phyloP scores from a whole-genome alignment of 805 yeast genomes.

The Candida multigemmis region DNA sequence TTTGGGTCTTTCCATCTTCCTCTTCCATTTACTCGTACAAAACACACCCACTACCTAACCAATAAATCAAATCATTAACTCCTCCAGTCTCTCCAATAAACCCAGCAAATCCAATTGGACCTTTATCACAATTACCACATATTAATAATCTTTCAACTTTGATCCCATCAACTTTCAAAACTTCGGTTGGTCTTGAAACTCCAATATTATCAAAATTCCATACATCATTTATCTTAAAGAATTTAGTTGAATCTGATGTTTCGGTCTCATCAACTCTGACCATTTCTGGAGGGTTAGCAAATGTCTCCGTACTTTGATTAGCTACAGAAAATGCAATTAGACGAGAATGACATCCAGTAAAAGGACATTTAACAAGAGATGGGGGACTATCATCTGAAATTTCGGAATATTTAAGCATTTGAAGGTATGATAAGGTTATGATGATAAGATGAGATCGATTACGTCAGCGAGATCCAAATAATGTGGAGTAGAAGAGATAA shows the following conservation, averaged over 20 bases:
- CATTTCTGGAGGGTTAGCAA: constrained; percentile 22
- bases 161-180: constrained; percentile 10
- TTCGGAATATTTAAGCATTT: too few species aligned
- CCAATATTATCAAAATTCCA: constrained; percentile 82
- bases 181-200: constrained; percentile 42
- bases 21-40: constrained; percentile 18
- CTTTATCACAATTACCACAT: constrained; percentile 73
- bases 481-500: too few species aligned
- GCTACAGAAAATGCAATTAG: too few species aligned
- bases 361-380: too few species aligned
- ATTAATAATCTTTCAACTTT: constrained; percentile 45
- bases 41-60: constrained; percentile 38
- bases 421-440: too few species aligned
- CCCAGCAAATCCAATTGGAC: constrained; percentile 68
- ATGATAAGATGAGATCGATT: too few species aligned
- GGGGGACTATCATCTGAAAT: too few species aligned
- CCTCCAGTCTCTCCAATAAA: constrained; percentile 16
- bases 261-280: constrained; percentile 6
- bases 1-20: not conserved
- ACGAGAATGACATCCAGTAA: too few species aligned
- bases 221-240: constrained; percentile 43
- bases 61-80: constrained; percentile 31
- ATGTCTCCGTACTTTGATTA: too few species aligned
- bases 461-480: too few species aligned
- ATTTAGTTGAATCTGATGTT: constrained; percentile 9